Percentiles rank a stretch among this genome's conserved stretches.
phyloP scores from a whole-genome alignment of 208 protist genomes.

The Leishmania turanica region DNA sequence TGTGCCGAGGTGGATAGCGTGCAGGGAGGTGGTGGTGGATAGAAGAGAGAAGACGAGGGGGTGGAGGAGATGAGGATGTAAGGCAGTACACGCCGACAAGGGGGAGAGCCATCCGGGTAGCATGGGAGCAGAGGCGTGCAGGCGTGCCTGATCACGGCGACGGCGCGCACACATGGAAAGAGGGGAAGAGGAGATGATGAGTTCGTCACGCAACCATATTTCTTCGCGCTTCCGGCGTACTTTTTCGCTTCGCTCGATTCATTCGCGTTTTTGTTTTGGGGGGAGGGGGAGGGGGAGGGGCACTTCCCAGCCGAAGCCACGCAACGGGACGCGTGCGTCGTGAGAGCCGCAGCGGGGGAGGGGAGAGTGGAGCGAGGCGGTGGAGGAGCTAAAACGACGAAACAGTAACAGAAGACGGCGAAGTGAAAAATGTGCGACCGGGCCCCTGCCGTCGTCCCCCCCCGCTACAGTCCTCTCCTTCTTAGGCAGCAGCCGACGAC shows the following conservation, averaged over 20 bases:
- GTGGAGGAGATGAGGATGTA: not conserved
- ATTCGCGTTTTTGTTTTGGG: too few relatives aligned
- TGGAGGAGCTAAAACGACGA: not conserved
- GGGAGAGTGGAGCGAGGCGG: not conserved
- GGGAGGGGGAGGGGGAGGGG: too few relatives aligned
- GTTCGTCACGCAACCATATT: not conserved
- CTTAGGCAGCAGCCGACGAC: not conserved
- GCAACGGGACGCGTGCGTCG: not conserved
- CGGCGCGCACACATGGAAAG: not conserved
- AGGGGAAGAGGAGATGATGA: not conserved
- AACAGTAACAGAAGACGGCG: not conserved
- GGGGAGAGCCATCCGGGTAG: not conserved
- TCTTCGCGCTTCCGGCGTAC: too few relatives aligned
- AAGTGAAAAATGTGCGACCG: not conserved
- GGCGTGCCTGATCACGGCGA: not conserved
- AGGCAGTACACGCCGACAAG: conserved; percentile 8
- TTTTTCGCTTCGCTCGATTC: not conserved
- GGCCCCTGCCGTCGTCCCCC: not conserved
- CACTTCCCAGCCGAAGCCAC: too few relatives aligned
- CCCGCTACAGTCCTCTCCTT: not conserved
- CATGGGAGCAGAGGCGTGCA: not conserved
- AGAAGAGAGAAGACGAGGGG: too few relatives aligned
- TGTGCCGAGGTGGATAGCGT: not conserved
- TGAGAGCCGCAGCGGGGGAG: not conserved
- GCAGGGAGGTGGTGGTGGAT: not conserved